Evolutionary conservation across 108 stramenopile species (phyloP), one percentile per base, ranked within the genome.

Genomic region (Nitzschia sp.): DNA sequence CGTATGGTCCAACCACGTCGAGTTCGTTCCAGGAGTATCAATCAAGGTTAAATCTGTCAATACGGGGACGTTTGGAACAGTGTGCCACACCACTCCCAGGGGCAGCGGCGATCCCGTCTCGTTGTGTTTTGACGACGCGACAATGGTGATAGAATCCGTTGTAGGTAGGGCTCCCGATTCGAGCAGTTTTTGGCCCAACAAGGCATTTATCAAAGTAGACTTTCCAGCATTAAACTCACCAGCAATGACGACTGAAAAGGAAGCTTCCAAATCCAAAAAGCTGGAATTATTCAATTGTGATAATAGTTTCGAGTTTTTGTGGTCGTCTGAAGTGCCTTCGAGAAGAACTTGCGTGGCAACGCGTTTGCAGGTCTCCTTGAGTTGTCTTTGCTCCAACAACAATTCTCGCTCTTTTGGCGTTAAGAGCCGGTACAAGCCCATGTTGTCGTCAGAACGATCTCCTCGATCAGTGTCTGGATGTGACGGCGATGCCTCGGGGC

Each of bases 191-290:
- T 81, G 76, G 13, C 92, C 92, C 49, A 96, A 59, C 5, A 97
- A 48, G 0, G 92, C 93, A 76, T 87, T 87, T 36, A 97, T 86
- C 18, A 97, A 64, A 21, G 92, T 85, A 1, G 85, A 86, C 71
- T 97, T 97, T 25, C 97, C 97, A 21, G 86, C 70, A 68, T 94
- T 96, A 59, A 96, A 90, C 67, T 90, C 89, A 36, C 92, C 92
- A 19, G 92, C 92, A 73, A 91, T 70, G 0, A 90, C 86, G 6
- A 91, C 83, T 13, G 88, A 85, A 70, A 93, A 93, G 19, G 83
- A 76, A 18, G 80, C 49, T 58, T 83, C 65, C 17, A 72, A 31
- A 4, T 71, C 46, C 53, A 80, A 62, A 32, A 77, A 69, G 21
- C 59, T 58, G 32, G 66, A 66, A 19, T 35, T 46, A 51, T 26